Base-by-base conservation (phyloP, 192 early-diverging fungal genomes). In the Umbelopsis sp. region DNA sequence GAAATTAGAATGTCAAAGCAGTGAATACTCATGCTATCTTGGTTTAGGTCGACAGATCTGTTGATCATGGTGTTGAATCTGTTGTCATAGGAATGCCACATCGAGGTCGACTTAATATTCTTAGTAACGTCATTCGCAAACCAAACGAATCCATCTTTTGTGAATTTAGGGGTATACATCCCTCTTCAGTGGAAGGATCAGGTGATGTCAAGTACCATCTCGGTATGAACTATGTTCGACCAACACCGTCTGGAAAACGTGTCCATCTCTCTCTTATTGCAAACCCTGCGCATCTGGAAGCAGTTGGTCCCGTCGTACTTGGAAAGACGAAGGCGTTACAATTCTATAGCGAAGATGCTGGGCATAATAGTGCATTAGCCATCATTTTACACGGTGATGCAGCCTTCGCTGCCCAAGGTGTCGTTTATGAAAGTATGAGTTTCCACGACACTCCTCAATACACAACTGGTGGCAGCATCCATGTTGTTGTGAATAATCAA, bases 31-130 rank as follows among this genome's bases (percentile, higher is more conserved):
- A 34, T 14, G 31, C 12, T 32, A 3, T 34, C 4, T 47, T 31
- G 9, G 11, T 34, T 14, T 71, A 93, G 92, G 96, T 99, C 68
- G 97, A 99, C 83, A 86, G 91, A 59, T 96, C 94, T n/a, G 96
- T 97, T 56, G 96, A 98, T 72, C 88, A 92, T 66, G 97, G 97
- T 52, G 92, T 97, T 54, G 94, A 97, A 82, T 94, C 94, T 62
- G 91, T 97, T 73, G 89, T 96, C 66, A 93, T 99, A 88, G 97
- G 97, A 65, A 99, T 99, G 97, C 94, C 97, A 45, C 97, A 99
- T 86, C 93, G 97, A 83, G 97, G 97, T 54, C 92, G 97, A 73
- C 85, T 99, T 45, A 99, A 99, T 77, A 95, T 99, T 66, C 87
- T 99, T 41, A 93, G 94, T 66, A 99, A 99, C 80, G 97, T 99